A percentile compares a stretch with the other conserved stretches of the same genome.
Conservation (phyloP, 495 filamentous ascomycete species). For the Penicillium flavigenum region DNA sequence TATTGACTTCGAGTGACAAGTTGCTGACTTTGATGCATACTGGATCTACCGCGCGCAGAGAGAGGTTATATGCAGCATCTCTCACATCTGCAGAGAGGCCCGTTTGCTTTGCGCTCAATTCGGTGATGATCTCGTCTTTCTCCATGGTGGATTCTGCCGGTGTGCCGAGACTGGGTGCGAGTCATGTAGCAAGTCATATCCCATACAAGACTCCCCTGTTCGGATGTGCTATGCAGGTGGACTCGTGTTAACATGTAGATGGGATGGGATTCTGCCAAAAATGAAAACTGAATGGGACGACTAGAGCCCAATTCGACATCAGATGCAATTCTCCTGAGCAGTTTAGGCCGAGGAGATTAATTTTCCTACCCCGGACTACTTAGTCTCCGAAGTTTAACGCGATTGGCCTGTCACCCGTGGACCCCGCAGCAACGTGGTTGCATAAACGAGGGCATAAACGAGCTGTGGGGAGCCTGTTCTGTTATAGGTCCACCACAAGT, state of each 20-base stretch:
- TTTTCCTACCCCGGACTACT: slow-evolving; percentile 3
- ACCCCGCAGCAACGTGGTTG: slow-evolving; percentile 6
- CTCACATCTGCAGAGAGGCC: slow-evolving; percentile 9
- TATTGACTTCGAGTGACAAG: slow-evolving; percentile 56
- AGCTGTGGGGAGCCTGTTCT: neutral
- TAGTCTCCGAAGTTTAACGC: neutral
- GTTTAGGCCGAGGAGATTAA: neutral
- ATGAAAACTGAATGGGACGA: neutral
- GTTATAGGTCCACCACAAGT: neutral
- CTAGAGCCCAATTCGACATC: neutral
- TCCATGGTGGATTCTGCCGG: slow-evolving; percentile 17
- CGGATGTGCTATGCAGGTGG: neutral
- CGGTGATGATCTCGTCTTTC: slow-evolving; percentile 19
- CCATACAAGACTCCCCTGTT: neutral
- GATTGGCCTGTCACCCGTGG: neutral
- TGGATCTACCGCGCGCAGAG: slow-evolving; percentile 59
- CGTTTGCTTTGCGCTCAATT: slow-evolving; percentile 17
- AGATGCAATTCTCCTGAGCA: neutral
- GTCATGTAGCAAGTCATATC: neutral
- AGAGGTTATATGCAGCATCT: slow-evolving; percentile 38
- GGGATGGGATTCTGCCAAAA: neutral
- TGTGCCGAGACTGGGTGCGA: neutral
- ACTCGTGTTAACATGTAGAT: neutral
- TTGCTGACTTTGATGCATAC: slow-evolving; percentile 57
- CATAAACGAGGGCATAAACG: slow-evolving; percentile 5